Evolutionary conservation across 2,329 filamentous ascomycete genomes (phyloP).

Genomic region (Fonsecaea monophora): DNA sequence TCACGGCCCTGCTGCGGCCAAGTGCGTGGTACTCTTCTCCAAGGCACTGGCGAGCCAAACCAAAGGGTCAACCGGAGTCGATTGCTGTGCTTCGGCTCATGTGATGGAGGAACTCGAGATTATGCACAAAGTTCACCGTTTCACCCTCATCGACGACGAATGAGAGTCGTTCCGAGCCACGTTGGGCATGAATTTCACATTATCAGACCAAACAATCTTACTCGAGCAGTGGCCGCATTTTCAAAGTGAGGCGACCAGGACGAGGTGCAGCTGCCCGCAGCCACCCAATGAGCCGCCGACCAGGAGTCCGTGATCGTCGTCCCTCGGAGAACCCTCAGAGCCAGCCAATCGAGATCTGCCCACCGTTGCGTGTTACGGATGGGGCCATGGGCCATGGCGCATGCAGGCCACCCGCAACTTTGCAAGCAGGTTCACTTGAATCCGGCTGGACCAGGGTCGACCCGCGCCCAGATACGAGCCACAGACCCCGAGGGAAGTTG

Average conservation of each 20-base stretch:
- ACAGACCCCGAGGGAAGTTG: neutral
- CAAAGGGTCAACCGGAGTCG: neutral
- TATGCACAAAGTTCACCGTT: neutral
- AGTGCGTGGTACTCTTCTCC: slow-evolving; percentile 2
- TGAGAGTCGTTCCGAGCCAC: neutral
- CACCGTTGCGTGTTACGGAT: neutral
- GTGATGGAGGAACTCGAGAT: slow-evolving; percentile 13
- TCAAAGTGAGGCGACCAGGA: slow-evolving; percentile 34
- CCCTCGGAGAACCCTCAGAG: slow-evolving; percentile 5
- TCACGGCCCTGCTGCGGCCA: neutral
- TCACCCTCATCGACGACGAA: neutral
- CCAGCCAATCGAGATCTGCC: slow-evolving; percentile 25
- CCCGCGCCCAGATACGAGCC: slow-evolving; percentile 16
- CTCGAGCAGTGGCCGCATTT: neutral
- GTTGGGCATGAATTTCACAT: slow-evolving; percentile 28
- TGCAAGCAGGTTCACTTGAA: neutral
- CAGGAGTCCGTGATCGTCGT: neutral
- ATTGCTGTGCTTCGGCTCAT: slow-evolving; percentile 8
- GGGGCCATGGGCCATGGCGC: slow-evolving; percentile 10
- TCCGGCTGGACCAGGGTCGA: slow-evolving; percentile 14
- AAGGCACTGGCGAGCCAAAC: slow-evolving; percentile 11
- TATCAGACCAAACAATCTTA: slow-evolving; percentile 17
- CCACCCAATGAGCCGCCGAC: slow-evolving; percentile 22
- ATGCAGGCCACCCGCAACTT: neutral
- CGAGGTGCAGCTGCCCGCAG: neutral